Evolutionary conservation across 2,329 filamentous ascomycete genomes (phyloP).

Genomic region (Acarospora socialis): DNA sequence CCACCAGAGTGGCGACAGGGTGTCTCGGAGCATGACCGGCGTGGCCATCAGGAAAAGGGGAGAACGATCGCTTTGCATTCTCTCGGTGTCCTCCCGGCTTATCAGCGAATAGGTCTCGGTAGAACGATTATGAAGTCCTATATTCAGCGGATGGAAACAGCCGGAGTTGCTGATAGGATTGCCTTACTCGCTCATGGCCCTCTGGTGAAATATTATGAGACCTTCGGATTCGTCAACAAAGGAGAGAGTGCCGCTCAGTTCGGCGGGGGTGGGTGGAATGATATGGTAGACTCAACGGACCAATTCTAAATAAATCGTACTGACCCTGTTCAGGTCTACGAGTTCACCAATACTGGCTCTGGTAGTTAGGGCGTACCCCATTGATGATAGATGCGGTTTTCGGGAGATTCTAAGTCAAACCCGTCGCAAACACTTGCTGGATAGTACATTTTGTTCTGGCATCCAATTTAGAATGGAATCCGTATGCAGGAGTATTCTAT

Average conservation of each 20-base stretch:
- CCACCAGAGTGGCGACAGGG: constrained; percentile 48
- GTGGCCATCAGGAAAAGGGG: constrained; percentile 60
- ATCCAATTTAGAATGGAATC: no score
- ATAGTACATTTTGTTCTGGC: no score
- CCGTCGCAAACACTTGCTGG: no score
- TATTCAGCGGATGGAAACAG: constrained; percentile 58
- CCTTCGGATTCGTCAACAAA: constrained; percentile 55
- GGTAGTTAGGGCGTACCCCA: not conserved
- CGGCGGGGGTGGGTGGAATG: constrained; percentile 66
- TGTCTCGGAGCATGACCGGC: constrained; percentile 26
- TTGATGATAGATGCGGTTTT: no score
- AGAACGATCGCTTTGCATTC: constrained; percentile 70
- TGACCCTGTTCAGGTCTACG: constrained; percentile 17
- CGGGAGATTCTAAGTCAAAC: no score
- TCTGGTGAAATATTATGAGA: constrained; percentile 60
- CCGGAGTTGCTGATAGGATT: constrained; percentile 55
- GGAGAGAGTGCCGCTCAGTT: constrained; percentile 58
- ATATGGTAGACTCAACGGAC: no score
- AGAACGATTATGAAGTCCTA: constrained; percentile 62
- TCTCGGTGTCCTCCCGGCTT: constrained; percentile 60
- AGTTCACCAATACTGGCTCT: constrained; percentile 17
- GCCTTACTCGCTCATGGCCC: constrained; percentile 64
- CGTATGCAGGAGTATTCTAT: no score
- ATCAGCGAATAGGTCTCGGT: constrained; percentile 61
- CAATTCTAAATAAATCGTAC: no score